Evolutionary conservation across 495 filamentous ascomycete genomes (phyloP), one percentile per base, ranked within the genome.

Genomic region (Chaetomidium leptoderma): DNA sequence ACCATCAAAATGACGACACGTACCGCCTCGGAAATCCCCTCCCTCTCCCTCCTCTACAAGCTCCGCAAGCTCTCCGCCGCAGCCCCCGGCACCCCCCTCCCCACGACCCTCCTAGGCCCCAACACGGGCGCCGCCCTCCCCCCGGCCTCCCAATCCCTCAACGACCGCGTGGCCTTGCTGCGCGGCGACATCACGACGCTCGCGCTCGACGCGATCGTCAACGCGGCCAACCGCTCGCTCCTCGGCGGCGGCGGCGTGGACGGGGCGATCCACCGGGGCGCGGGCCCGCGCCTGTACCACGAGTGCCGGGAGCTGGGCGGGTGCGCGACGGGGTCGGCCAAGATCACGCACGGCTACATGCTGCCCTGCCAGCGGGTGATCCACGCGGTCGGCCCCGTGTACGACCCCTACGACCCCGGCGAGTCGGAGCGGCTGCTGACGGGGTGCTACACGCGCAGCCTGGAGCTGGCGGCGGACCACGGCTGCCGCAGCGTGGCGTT

Each of bases 301-400:
- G 93, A 91, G 70, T 97, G 93, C 70, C 63, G 70, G 29, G 75
- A 59, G 0, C 78, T 95, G 5, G 59, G 75, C 43, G 89, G 89
- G 42, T 97, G 92, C 68, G 63, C 75, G 8, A 91, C 89, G 1
- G 93, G 93, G 53, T 74, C 77, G 27, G 89, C 92, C 48, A 93
- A 92, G 66, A 92, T 95, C 65, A 96, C 93, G 0, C 66, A 73
- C 43, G 92, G 82, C 5, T 92, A 91, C 73, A n/a, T n/a, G n/a
- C n/a, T n/a, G 61, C 81, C 0, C 76, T 98, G 6, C 90, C 89
- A 9, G 87, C 81, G 70, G 53, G 80, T 97, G 21, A 95, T 97
- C 50, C 93, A 97, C 67, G 80, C 93, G 36, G 93, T 97, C 3
- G 93, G 93, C 0, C 92, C 92, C 4, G 69, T 95, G n/a, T 97